These are phyloP conservation scores for Allium fistulosum DNA, from an alignment of 106 monocot genomes.

Conservation along the genomic window DNA sequence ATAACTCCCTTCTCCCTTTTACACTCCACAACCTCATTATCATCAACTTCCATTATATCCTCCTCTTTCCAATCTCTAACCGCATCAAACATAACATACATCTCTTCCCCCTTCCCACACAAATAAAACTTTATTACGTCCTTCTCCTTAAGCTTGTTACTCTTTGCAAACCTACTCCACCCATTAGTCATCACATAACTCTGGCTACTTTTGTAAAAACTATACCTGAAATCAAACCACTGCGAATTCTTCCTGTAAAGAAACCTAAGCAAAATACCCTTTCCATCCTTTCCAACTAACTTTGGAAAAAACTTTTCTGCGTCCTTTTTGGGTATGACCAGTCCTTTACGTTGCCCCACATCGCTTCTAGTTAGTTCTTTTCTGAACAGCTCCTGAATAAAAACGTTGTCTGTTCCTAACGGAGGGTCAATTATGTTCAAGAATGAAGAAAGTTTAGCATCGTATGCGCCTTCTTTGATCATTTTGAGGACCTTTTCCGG, in stretches of 20 bases:
- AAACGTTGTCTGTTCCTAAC: too few species aligned
- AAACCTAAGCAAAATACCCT: not conserved
- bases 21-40: not conserved
- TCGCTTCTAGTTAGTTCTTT: constrained; percentile 4
- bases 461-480: constrained; percentile 2
- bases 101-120: not conserved
- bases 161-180: constrained; percentile 1
- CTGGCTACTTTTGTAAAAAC: constrained; percentile 6
- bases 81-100: constrained; percentile 2
- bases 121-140: constrained; percentile 2
- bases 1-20: constrained; percentile 8
- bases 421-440: not conserved
- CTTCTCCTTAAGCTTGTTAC: constrained; percentile 1
- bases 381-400: not conserved
- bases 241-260: not conserved
- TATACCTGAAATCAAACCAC: constrained; percentile 4
- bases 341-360: not conserved
- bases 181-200: constrained; percentile 6
- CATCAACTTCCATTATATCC: not conserved
- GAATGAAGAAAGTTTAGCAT: not conserved
- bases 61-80: not conserved
- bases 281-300: not conserved
- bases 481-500: not conserved
- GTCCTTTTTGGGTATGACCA: constrained; percentile 2
- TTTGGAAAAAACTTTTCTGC: constrained; percentile 3